Evolutionary conservation across 202 grass and related monocot species (phyloP), one percentile per base, ranked within the genome.

Genomic region (Carex sylvatica): DNA sequence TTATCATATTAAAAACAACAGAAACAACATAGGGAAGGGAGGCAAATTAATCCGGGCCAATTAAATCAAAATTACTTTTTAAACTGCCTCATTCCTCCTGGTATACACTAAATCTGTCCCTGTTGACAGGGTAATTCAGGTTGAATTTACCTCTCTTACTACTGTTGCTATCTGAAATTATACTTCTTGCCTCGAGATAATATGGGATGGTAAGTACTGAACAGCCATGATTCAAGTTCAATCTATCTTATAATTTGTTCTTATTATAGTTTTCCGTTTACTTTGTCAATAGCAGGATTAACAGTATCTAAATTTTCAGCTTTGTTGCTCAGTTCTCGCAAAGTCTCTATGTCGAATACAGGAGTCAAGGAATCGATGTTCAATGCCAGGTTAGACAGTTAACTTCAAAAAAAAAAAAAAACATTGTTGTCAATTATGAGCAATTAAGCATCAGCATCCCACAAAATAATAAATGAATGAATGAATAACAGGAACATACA

Each of bases 281-380:
- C 1, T 35, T 52, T n/a, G 3, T 38, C 75, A 85, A 8, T 26
- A 16, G 12, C 9, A 56, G 12, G 19, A 42, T 4, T 86, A 26
- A 58, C 15, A 59, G 62, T 42, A 58, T 19, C 7, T 35, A 76
- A 56, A 33, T 35, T 12, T 74, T 23, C 82, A 93, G 91, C 36
- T 93, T 88, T 2, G 33, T 90, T 28, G 70, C 73, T 38, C 55
- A 63, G 60, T 80, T 93, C 83, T 90, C 88, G 1, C 61, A 82
- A 70, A 55, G 86, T 59, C 88, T 93, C 11, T 82, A 83, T 28
- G 78, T 86, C 0, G 88, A 93, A 85, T 93, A 93, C 18, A 85
- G 20, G 26, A 69, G 61, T 68, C 86, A 84, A 76, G 88, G 83
- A 71, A 90, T 93, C 14, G 81, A 90, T 35, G 76, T 93, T 38